These are phyloP conservation scores for Hirsutella rhossiliensis DNA, from an alignment of 2,329 filamentous ascomycete genomes.

Conservation along the genomic window DNA sequence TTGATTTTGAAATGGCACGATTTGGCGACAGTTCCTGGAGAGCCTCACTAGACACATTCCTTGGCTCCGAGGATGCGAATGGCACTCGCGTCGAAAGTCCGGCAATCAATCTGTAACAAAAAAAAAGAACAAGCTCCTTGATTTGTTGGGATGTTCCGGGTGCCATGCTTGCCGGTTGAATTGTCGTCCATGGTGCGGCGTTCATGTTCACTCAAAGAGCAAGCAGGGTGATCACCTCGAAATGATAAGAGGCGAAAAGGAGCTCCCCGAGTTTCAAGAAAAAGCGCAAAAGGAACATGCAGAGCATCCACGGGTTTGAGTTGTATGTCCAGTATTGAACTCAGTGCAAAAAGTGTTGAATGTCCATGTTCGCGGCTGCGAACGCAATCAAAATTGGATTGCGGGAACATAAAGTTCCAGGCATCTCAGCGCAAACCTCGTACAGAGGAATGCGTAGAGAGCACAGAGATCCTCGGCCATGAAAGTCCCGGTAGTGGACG, in stretches of 20 bases:
- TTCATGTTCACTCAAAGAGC: too few species aligned
- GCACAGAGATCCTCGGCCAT: background rate
- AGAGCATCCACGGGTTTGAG: background rate
- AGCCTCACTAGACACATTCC: too few species aligned
- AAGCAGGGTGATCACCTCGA: background rate
- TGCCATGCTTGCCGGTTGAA: too few species aligned
- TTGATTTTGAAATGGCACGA: background rate
- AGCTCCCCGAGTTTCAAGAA: background rate
- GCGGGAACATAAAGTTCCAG: slow-evolving; percentile 7
- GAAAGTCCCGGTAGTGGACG: background rate
- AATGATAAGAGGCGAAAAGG: background rate
- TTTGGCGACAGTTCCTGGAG: too few species aligned
- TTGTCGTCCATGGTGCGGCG: too few species aligned
- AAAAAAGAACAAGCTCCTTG: too few species aligned
- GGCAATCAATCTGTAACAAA: too few species aligned
- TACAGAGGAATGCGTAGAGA: background rate
- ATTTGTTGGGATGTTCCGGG: too few species aligned
- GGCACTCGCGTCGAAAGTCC: too few species aligned
- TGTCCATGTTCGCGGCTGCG: slow-evolving; percentile 8
- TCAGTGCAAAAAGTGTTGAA: background rate
- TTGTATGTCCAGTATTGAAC: background rate
- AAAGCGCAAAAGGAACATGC: background rate
- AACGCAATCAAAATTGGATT: slow-evolving; percentile 12
- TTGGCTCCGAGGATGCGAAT: too few species aligned
- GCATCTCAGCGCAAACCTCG: slow-evolving; percentile 1